These are phyloP conservation scores for Quercus tomentella DNA, from an alignment of 331 rosid genomes.

Conservation along the genomic window DNA sequence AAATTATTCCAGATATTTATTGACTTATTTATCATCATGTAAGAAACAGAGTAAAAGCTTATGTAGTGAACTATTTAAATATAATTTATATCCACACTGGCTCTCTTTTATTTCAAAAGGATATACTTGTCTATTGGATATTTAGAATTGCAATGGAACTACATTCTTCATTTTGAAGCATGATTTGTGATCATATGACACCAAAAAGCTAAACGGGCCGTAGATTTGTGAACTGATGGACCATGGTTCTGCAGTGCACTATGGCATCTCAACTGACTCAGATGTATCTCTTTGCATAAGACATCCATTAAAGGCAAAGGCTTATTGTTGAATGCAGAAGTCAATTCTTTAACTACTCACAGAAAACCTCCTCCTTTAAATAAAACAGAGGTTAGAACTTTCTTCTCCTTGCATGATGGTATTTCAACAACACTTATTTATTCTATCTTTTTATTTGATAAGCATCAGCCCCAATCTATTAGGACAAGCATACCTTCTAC, in stretches of 20 bases:
- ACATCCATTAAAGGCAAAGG: not conserved
- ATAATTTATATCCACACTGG: not conserved
- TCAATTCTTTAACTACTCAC: not conserved
- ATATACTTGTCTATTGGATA: not conserved
- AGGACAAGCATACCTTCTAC: not conserved
- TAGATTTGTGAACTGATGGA: not conserved
- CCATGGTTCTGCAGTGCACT: not conserved
- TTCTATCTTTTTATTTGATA: not conserved
- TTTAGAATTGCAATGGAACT: not conserved
- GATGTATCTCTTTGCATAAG: not conserved
- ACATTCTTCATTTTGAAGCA: not conserved
- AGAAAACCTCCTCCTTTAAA: not conserved
- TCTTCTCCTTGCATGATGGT: not conserved
- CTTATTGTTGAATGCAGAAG: not conserved
- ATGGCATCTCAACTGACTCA: not conserved
- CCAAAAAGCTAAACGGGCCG: too few species aligned
- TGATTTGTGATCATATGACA: not conserved
- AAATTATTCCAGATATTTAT: conserved; percentile 27
- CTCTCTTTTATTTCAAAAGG: not conserved
- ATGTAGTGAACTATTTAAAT: conserved; percentile 17
- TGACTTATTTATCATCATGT: conserved; percentile 25
- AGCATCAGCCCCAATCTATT: not conserved
- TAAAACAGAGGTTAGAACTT: not conserved
- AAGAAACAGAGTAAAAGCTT: conserved; percentile 12
- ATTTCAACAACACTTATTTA: not conserved